Evolutionary conservation across 2,329 filamentous ascomycete genomes (phyloP), one percentile per base, ranked within the genome.

Genomic region (Aspergillus sp.): DNA sequence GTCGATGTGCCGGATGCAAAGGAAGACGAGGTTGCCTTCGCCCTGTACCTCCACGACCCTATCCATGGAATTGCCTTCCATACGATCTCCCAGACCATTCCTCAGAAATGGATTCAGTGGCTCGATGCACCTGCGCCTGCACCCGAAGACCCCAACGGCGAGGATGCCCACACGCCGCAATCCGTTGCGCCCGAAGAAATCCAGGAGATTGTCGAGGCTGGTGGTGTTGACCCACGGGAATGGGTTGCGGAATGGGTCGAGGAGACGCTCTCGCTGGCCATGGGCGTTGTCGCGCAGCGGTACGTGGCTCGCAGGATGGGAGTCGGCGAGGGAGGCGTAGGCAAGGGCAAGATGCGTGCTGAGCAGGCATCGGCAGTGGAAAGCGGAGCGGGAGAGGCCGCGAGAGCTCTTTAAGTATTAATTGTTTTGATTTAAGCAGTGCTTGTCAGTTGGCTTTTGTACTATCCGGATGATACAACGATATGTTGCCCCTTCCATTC

Each of bases 181-280:
- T 40, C 49, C 5, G 42, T 51, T 2, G 60, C 88, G 20, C 89
- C 91, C 0, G 81, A 85, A 16, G 86, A 88, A 52, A 95, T 98
- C 48, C 72, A 75, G 14, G 83, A 89, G 44, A 93, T 96, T 42
- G 76, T 98, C 30, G 66, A 74, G 35, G 68, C 62, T 32, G 78
- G 78, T 11, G 78, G 76, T 7, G 85, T 96, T 2, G 91, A 98
- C 53, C 91, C 91, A 0, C 73, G 91, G 36, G 91, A 98, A 59
- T 98, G 91, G 91, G 84, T 94, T 24, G 82, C 88, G 3, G 91
- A 96, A 60, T 98, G 91, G 91, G 74, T 98, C 29, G 89, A 96
- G 64, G 89, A 96, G 64, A 67, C 79, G 0, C 69, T 98, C 19
- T 77, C 70, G 25, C 66, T 96, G 30, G 75, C 78, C 3, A 75